Percentiles rank a stretch among this genome's conserved stretches.
Evolutionary conservation across 164 flowering plant genomes (phyloP).

Genomic region (Berberis vulgaris): DNA sequence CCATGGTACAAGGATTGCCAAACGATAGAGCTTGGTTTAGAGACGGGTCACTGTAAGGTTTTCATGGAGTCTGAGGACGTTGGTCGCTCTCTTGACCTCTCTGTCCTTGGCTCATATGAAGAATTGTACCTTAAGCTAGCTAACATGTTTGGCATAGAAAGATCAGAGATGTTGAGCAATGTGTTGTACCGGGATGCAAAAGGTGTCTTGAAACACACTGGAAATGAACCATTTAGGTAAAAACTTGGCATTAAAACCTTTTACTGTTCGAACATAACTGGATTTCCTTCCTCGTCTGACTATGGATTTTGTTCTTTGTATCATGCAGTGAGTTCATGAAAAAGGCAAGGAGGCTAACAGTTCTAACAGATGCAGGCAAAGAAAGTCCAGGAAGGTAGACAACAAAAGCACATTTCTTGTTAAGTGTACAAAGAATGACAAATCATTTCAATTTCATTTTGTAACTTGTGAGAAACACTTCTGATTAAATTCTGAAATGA

Average conservation of each 20-base stretch:
- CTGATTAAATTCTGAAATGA: too few species aligned
- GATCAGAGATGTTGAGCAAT: conserved; percentile 31
- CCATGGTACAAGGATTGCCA: conserved; percentile 24
- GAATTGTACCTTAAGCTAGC: conserved; percentile 53
- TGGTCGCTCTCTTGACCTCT: conserved; percentile 73
- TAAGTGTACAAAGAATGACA: too few species aligned
- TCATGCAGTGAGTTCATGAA: too few species aligned
- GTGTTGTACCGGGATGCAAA: conserved; percentile 52
- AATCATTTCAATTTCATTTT: too few species aligned
- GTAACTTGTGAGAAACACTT: too few species aligned
- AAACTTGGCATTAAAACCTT: not conserved
- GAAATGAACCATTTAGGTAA: conserved; percentile 81
- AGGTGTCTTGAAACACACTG: conserved; percentile 53
- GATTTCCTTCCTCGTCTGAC: not conserved
- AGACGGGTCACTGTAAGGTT: conserved; percentile 67
- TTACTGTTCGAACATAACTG: not conserved
- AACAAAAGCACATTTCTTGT: too few species aligned
- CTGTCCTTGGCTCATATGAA: conserved; percentile 68
- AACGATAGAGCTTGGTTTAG: conserved; percentile 28
- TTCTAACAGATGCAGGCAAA: too few species aligned
- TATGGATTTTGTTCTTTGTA: not conserved
- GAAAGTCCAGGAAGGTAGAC: too few species aligned
- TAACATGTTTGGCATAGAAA: conserved; percentile 54
- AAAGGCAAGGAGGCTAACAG: too few species aligned
- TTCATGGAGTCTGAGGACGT: conserved; percentile 75